These are phyloP conservation scores for Suillus americanus DNA, from an alignment of 768 basidiomycete genomes.

Conservation along the genomic window DNA sequence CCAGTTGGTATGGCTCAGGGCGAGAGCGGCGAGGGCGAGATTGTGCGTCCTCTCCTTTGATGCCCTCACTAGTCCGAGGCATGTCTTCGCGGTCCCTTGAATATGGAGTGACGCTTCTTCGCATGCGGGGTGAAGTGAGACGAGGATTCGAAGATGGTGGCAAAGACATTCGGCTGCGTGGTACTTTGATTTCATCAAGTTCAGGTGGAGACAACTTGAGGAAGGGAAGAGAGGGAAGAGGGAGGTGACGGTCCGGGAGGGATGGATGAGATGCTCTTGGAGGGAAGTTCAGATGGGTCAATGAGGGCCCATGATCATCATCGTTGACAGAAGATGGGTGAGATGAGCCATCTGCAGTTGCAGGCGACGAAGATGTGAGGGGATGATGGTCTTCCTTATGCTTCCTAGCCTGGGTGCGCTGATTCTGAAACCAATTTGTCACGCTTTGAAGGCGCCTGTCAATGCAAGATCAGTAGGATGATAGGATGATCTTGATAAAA, in stretches of 20 bases:
- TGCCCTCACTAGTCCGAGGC: constrained; percentile 17
- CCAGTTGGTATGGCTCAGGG: constrained; percentile 77
- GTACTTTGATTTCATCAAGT: constrained; percentile 17
- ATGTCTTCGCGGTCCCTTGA: constrained; percentile 26
- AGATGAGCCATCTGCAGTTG: constrained; percentile 23
- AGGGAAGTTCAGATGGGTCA: constrained; percentile 17
- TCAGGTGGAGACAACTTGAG: constrained; percentile 15
- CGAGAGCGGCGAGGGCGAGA: constrained; percentile 69
- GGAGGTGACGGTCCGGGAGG: constrained; percentile 22
- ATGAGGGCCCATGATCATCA: constrained; percentile 10
- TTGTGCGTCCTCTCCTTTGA: constrained; percentile 32
- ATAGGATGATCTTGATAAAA: constrained; percentile 9
- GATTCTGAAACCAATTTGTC: constrained; percentile 88
- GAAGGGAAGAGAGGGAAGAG: constrained; percentile 6
- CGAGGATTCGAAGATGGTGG: constrained; percentile 29
- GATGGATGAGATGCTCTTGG: constrained; percentile 33
- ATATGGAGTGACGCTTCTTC: constrained; percentile 28
- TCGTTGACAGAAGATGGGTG: constrained; percentile 6
- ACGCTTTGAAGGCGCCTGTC: constrained; percentile 75
- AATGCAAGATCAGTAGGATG: constrained; percentile 21
- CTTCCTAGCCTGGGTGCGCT: constrained; percentile 76
- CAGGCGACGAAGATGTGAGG: constrained; percentile 21
- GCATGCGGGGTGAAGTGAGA: constrained; percentile 29
- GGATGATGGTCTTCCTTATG: constrained; percentile 51
- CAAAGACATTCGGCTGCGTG: constrained; percentile 31